These are phyloP conservation scores for Cercospora sojina DNA, from an alignment of 2,329 filamentous ascomycete genomes.

Conservation along the genomic window DNA sequence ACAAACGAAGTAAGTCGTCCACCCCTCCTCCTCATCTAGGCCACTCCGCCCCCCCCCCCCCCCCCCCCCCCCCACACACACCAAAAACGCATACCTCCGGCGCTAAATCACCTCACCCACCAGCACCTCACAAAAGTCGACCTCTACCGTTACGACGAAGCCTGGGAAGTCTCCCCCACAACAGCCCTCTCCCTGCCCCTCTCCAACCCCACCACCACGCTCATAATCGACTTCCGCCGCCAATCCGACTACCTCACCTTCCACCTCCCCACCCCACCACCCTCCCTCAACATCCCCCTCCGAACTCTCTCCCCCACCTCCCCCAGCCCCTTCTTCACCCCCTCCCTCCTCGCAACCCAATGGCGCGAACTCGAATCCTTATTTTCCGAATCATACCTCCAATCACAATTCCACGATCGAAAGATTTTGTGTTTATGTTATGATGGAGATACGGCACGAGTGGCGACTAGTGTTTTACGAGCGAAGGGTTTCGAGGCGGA, in stretches of 20 bases:
- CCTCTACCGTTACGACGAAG: slow-evolving; percentile 56
- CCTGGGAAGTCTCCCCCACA: slow-evolving; percentile 49
- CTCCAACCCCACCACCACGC: slow-evolving; percentile 10
- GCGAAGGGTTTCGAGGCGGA: slow-evolving; percentile 44
- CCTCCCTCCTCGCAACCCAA: slow-evolving; percentile 45
- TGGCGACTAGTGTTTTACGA: slow-evolving; percentile 55
- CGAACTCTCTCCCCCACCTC: slow-evolving; percentile 37
- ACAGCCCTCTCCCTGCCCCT: background rate
- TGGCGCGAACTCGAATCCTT: slow-evolving; percentile 51
- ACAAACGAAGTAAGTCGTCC: slow-evolving; percentile 40
- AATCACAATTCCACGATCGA: slow-evolving; percentile 34
- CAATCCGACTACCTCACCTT: slow-evolving; percentile 8
- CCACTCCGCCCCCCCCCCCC: too few relatives aligned
- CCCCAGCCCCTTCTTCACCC: slow-evolving; percentile 50
- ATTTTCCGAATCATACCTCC: slow-evolving; percentile 36
- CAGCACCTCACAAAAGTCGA: slow-evolving; percentile 52
- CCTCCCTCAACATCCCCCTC: slow-evolving; percentile 38
- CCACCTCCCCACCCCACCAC: background rate
- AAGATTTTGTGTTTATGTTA: slow-evolving; percentile 54
- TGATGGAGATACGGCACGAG: slow-evolving; percentile 54
- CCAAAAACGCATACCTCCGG: too few relatives aligned
- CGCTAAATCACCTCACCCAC: too few relatives aligned
- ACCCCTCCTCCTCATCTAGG: too few relatives aligned
- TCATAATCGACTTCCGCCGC: slow-evolving; percentile 29
- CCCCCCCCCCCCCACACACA: too few relatives aligned